Evolutionary conservation across 768 basidiomycete species (phyloP), one percentile per base, ranked within the genome.

Genomic region (Suillus weaverae): DNA sequence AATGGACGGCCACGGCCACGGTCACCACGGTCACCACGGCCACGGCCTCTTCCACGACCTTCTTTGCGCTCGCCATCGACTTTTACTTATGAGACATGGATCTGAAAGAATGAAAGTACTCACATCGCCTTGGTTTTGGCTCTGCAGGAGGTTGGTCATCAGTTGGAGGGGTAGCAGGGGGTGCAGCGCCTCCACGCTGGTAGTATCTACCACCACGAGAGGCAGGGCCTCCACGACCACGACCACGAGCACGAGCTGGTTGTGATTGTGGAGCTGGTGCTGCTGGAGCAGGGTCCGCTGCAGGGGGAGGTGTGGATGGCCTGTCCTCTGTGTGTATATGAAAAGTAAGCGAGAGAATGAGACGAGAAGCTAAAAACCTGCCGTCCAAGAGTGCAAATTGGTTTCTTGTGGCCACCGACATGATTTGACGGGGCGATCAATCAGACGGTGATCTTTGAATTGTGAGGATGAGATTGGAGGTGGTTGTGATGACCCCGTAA

Each of bases 341-440:
- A 60, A 64, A 64, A 60, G 63, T 53, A 64, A 62, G 54, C 32
- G 35, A n/a, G 35, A 13, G 33, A 18, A 50, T 39, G 11, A 26
- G 39, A 18, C 43, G 33, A 16, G 39, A 59, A 32, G 55, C 20
- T 38, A 68, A 64, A 62, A 56, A 85, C 82, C 66, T 70, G 92
- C 91, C 89, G 76, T 89, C 88, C 78, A 94, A 83, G 80, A 93
- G 73, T 78, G 91, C 86, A 82, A 94, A 94, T 70, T 89, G 89
- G 82, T 93, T 94, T 86, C 81, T 88, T 76, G 87, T 87, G 82
- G 89, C 92, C 86, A 94, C 91, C 90, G 92, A 92, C 91, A 94
- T 26, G 26, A 26, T 26, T 26, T 26, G 26, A 26, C 26, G 26
- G 26, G 26, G 26, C 26, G 26, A 26, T 1, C 26, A 26, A 62